Percentiles rank a stretch among this genome's conserved stretches.
Conservation (phyloP, 257 asterid genomes). For the Mitragyna speciosa region DNA sequence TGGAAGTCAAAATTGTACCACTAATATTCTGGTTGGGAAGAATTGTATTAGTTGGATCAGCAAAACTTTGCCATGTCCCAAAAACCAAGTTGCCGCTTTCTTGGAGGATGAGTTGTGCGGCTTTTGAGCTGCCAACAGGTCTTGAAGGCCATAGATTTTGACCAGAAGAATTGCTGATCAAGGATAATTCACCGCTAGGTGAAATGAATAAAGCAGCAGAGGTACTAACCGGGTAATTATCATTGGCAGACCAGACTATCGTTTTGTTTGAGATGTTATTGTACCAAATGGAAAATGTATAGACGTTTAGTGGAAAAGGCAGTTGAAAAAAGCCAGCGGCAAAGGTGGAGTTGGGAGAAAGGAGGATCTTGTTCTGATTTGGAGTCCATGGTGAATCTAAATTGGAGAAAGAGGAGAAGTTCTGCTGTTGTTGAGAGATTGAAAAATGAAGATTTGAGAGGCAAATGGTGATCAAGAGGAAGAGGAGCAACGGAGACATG, state of each 20-base stretch:
- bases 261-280: neutral
- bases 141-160: slow-evolving; percentile 53
- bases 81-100: slow-evolving; percentile 55
- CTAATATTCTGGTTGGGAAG: slow-evolving; percentile 57
- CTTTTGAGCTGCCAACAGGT: slow-evolving; percentile 24
- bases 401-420: slow-evolving; percentile 38
- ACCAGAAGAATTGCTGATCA: slow-evolving; percentile 37
- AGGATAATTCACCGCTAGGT: slow-evolving; percentile 34
- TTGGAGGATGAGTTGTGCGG: slow-evolving; percentile 35
- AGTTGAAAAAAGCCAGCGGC: slow-evolving; percentile 33
- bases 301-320: slow-evolving; percentile 23
- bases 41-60: slow-evolving; percentile 55
- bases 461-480: slow-evolving; percentile 26
- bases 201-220: slow-evolving; percentile 10
- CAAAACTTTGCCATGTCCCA: slow-evolving; percentile 59
- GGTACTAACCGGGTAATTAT: slow-evolving; percentile 15
- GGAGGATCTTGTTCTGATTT: slow-evolving; percentile 48
- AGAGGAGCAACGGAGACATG: slow-evolving; percentile 30
- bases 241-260: slow-evolving; percentile 26
- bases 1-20: slow-evolving; percentile 41
- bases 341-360: slow-evolving; percentile 55
- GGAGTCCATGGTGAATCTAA: slow-evolving; percentile 67
- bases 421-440: slow-evolving; percentile 39
- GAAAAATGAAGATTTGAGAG: slow-evolving; percentile 27
- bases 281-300: slow-evolving; percentile 25